Evolutionary conservation across 2,329 filamentous ascomycete genomes (phyloP).

Genomic region (Colletotrichum karsti): DNA sequence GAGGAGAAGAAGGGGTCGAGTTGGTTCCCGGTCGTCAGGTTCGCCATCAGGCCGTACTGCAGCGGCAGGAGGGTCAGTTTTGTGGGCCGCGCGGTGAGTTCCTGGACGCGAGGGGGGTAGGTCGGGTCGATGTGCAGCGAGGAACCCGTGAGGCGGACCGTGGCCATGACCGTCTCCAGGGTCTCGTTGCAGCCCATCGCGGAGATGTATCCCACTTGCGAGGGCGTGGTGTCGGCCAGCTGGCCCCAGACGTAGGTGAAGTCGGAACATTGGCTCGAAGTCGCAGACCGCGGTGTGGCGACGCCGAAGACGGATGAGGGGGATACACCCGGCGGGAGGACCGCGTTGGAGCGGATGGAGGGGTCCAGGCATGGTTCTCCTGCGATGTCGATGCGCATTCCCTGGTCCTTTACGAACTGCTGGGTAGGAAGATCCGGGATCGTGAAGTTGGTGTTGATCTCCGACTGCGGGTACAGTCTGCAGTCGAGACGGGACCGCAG

Average conservation of each 20-base stretch:
- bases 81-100: constrained; percentile 32
- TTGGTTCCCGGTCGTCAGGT: constrained; percentile 35
- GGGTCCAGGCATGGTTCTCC: constrained; percentile 31
- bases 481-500: constrained; percentile 42
- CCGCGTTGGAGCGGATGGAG: constrained; percentile 30
- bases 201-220: constrained; percentile 39
- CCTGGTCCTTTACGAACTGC: neutral
- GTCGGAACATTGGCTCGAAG: constrained; percentile 38
- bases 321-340: constrained; percentile 18
- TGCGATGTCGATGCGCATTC: constrained; percentile 31
- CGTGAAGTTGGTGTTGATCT: constrained; percentile 35
- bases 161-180: constrained; percentile 37
- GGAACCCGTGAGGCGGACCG: constrained; percentile 34
- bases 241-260: constrained; percentile 47
- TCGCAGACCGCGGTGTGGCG: constrained; percentile 24
- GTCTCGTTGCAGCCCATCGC: constrained; percentile 49
- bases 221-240: constrained; percentile 34
- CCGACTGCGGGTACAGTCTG: constrained; percentile 31
- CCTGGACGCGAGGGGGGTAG: constrained; percentile 36
- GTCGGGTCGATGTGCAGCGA: constrained; percentile 37
- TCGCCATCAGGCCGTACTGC: constrained; percentile 39
- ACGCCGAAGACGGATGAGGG: constrained; percentile 35
- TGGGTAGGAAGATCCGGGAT: constrained; percentile 20
- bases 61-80: constrained; percentile 35
- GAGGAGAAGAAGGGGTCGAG: constrained; percentile 46